Percentiles rank a stretch among this genome's conserved stretches.
phyloP scores from a whole-genome alignment of 1,284 basidiomycete genomes.

The Amylostereum chailletii region DNA sequence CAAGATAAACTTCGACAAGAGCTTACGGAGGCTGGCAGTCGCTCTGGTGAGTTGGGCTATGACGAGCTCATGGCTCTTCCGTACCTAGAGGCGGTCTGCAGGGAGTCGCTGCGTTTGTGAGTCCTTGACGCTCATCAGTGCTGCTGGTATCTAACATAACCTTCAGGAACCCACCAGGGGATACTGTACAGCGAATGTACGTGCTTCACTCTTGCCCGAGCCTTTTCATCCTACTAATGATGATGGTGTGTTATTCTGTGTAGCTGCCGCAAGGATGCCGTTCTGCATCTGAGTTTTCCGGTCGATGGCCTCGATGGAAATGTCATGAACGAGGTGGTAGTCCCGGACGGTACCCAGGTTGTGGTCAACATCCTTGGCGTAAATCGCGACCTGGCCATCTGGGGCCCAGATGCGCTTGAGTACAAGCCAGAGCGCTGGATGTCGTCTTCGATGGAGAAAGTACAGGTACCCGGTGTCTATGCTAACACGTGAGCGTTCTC shows the following conservation, averaged over 20 bases:
- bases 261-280: slow-evolving; percentile 1
- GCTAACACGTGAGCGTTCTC: background rate
- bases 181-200: no score
- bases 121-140: no score
- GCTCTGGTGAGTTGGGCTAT: background rate
- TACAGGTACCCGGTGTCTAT: background rate
- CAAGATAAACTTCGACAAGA: background rate
- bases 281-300: slow-evolving; percentile 14
- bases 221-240: no score
- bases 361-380: slow-evolving; percentile 11
- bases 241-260: no score
- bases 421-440: slow-evolving; percentile 21
- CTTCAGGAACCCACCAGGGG: no score
- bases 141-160: no score
- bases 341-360: slow-evolving; percentile 3
- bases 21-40: background rate
- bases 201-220: no score
- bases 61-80: background rate
- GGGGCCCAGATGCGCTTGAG: slow-evolving; percentile 18
- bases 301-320: slow-evolving; percentile 11
- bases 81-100: background rate
- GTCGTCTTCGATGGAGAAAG: background rate
- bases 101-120: background rate
- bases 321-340: background rate
- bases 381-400: slow-evolving; percentile 14